Evolutionary conservation across 495 filamentous ascomycete species (phyloP).

Genomic region (Penicillium pulvis): DNA sequence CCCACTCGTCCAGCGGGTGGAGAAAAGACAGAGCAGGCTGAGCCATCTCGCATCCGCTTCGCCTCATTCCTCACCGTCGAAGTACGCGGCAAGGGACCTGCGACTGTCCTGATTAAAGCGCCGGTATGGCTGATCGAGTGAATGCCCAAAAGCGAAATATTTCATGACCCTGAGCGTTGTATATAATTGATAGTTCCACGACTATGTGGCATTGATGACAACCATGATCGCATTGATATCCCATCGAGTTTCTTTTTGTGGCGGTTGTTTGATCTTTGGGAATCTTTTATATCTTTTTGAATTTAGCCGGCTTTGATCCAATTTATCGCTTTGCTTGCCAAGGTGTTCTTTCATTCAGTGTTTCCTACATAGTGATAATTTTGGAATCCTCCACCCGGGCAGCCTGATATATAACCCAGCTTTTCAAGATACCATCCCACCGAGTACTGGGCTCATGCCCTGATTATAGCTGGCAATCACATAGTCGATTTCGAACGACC

Average conservation of each 20-base stretch:
- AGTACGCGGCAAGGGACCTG: constrained; percentile 60
- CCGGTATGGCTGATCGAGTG: constrained; percentile 76
- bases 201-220: constrained; percentile 2
- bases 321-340: background rate
- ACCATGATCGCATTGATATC: constrained; percentile 24
- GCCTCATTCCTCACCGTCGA: constrained; percentile 85
- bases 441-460: too few species aligned
- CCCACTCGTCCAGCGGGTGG: constrained; percentile 11
- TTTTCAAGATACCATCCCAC: too few species aligned
- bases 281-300: background rate
- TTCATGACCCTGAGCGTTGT: constrained; percentile 6
- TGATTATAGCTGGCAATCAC: too few species aligned
- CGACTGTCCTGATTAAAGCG: constrained; percentile 83
- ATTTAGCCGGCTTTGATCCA: background rate
- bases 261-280: constrained; percentile 5
- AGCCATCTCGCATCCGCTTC: constrained; percentile 63
- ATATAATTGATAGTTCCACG: background rate
- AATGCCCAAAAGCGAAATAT: background rate
- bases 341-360: background rate
- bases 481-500: too few species aligned
- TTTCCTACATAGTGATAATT: background rate
- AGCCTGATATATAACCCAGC: too few species aligned
- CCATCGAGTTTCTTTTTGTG: constrained; percentile 16
- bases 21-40: constrained; percentile 17
- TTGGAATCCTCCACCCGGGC: too few species aligned